Evolutionary conservation across 495 filamentous ascomycete species (phyloP).

Genomic region (Mytilinidion resinicola): DNA sequence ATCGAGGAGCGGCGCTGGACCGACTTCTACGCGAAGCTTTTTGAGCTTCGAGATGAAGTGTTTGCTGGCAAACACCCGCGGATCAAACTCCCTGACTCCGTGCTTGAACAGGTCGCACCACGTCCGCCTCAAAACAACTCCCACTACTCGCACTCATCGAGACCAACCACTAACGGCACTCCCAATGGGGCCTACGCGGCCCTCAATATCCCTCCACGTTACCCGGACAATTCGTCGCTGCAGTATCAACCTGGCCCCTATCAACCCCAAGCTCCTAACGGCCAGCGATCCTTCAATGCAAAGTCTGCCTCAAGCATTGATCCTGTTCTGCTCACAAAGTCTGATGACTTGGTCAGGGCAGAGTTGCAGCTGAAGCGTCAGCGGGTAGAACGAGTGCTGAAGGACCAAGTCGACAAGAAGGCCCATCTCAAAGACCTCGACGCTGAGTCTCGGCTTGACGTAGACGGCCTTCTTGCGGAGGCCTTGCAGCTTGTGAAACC

Average conservation of each 20-base stretch:
- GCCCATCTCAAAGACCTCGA: conserved; percentile 45
- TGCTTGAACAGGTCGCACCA: conserved; percentile 47
- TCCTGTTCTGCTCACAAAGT: conserved; percentile 77
- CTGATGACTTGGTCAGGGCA: conserved; percentile 73
- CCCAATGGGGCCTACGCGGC: conserved; percentile 16
- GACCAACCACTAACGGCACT: conserved; percentile 23
- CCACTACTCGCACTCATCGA: conserved; percentile 6
- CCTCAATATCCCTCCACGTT: conserved; percentile 10
- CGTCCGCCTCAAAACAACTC: conserved; percentile 22
- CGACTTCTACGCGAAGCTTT: conserved; percentile 59
- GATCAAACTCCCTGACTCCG: conserved; percentile 59
- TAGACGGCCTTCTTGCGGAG: conserved; percentile 64
- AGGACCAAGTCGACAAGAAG: conserved; percentile 67
- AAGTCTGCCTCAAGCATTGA: conserved; percentile 49
- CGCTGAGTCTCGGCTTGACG: conserved; percentile 63
- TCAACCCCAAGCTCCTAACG: conserved; percentile 10
- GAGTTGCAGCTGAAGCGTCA: conserved; percentile 75
- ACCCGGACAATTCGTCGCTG: conserved; percentile 16
- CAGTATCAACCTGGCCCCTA: conserved; percentile 28
- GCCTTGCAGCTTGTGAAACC: conserved; percentile 68
- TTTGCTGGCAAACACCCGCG: conserved; percentile 67
- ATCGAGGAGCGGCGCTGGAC: conserved; percentile 23
- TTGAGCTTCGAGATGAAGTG: conserved; percentile 69
- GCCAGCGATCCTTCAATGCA: conserved; percentile 10
- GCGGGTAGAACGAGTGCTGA: conserved; percentile 68